phyloP scores from a whole-genome alignment of 164 flowering plant species.

The Annona cherimola region DNA sequence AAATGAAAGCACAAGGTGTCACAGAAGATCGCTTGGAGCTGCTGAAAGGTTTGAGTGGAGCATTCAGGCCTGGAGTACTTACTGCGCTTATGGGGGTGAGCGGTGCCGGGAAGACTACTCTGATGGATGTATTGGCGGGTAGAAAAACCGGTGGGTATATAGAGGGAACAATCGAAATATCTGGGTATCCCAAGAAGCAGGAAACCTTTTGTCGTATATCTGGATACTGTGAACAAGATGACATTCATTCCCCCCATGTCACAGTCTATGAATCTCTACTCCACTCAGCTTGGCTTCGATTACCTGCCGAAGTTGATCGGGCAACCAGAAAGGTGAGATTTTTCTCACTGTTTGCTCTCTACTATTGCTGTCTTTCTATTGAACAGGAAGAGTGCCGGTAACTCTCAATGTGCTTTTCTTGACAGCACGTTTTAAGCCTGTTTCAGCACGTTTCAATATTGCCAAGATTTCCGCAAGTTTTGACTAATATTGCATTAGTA shows the following conservation, averaged over 20 bases:
- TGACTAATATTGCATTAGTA: no score
- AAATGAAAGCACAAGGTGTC: conserved; percentile 44
- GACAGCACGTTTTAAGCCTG: no score
- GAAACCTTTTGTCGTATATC: conserved; percentile 73
- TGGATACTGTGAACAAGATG: conserved; percentile 76
- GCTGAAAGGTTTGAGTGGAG: conserved; percentile 41
- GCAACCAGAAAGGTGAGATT: conserved; percentile 19
- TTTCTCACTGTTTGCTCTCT: no score
- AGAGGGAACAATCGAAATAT: no score
- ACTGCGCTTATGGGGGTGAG: conserved; percentile 57
- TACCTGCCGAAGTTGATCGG: conserved; percentile 33
- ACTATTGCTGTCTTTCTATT: no score
- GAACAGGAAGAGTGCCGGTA: no score
- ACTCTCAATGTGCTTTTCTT: no score
- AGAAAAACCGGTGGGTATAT: no score
- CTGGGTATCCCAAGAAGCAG: conserved; percentile 65
- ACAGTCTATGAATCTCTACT: conserved; percentile 66
- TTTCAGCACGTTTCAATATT: no score
- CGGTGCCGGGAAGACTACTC: conserved; percentile 65
- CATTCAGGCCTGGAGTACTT: conserved; percentile 53
- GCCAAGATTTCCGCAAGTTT: no score
- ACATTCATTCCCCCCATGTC: conserved; percentile 72
- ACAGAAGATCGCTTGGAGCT: conserved; percentile 26
- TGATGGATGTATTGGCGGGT: no score
- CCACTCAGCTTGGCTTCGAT: conserved; percentile 72